Conservation (phyloP, 306 rosid genomes). For the Oemleria cerasiformis region DNA sequence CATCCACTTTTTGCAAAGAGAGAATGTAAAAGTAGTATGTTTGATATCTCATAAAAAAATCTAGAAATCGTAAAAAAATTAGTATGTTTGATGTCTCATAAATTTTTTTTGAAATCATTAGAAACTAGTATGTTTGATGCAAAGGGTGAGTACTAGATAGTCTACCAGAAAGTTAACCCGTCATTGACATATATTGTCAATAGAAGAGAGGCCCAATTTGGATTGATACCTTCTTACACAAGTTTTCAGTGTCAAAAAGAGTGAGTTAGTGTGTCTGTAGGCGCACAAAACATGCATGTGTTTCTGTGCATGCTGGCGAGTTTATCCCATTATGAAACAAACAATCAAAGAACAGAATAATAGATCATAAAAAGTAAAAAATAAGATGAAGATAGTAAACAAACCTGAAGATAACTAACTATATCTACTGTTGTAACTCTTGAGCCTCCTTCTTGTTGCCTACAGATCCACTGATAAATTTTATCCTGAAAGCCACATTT, state of each 20-base stretch:
- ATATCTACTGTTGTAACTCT: slow-evolving; percentile 62
- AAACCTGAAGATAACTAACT: slow-evolving; percentile 71
- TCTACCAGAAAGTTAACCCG: neutral
- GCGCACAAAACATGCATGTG: neutral
- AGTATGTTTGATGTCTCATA: neutral
- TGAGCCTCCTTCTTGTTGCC: slow-evolving; percentile 82
- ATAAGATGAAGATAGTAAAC: neutral
- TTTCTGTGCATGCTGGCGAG: no score
- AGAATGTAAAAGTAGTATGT: neutral
- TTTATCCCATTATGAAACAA: neutral
- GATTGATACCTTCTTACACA: neutral
- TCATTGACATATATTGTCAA: neutral
- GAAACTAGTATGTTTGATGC: neutral
- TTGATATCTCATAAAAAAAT: no score
- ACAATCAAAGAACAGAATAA: neutral
- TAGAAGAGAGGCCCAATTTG: neutral
- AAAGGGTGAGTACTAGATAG: neutral
- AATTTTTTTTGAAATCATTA: neutral
- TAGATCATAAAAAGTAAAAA: neutral
- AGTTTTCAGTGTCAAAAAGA: neutral
- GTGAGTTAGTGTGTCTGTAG: neutral
- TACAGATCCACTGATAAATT: slow-evolving; percentile 73
- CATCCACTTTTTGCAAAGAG: neutral
- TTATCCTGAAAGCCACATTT: slow-evolving; percentile 57
- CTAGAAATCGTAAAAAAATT: neutral